Evolutionary conservation across 768 basidiomycete genomes (phyloP), one percentile per base, ranked within the genome.

Genomic region (Collybia sp.): DNA sequence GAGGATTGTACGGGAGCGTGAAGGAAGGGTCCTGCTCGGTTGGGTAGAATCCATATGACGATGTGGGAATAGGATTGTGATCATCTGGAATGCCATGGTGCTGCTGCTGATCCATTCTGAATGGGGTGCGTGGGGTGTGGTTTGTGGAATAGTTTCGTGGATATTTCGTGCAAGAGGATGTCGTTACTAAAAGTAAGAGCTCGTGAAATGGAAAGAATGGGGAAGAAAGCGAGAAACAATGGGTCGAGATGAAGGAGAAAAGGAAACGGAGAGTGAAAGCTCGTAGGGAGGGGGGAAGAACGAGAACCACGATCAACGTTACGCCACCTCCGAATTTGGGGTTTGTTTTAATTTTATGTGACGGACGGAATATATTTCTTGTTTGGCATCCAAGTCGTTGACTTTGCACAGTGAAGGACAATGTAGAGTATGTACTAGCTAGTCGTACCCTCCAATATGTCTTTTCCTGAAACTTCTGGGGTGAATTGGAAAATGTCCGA

Each of bases 1-100:
- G 79, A 55, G 76, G 63, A 58, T 68, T 66, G 66, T 80, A 80
- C 47, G 69, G 66, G 58, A 79, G 63, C 57, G 62, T 69, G 66
- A 79, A 83, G 49, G 74, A 61, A 60, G 70, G 66, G 51, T 81
- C 77, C 56, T 77, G 77, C 46, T 82, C 79, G 55, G 69, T 58
- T 25, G 25, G 25, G 63, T 80, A 81, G 69, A 74, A 83, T 49
- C 58, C 63, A 64, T 77, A 80, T 52, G 65, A 58, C 16, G 65
- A 60, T 34, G 69, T 58, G 53, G 69, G 63, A 51, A 75, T 64
- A 50, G 64, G 52, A 58, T 57, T 61, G 56, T 75, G 75, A 66
- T 78, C 75, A 58, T 75, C 72, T 49, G 65, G 68, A 53, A 81
- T 72, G 47, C 65, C 62, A 47, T 70, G 74, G 53, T 70, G 64